phyloP scores from a whole-genome alignment of 2,329 filamentous ascomycete species.

The Xylariaceae sp. region DNA sequence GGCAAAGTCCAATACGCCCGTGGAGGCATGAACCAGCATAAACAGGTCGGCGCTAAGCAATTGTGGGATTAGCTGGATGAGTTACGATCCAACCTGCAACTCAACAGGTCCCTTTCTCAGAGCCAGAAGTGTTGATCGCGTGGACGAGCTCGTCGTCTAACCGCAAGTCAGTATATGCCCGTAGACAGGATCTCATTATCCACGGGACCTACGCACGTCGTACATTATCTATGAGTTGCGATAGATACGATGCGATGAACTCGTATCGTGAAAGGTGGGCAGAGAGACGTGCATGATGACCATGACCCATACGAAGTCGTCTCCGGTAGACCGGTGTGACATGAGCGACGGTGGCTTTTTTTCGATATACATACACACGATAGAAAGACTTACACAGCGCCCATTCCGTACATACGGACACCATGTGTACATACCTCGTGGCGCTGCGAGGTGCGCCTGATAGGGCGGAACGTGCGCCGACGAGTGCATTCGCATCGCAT shows the following conservation, averaged over 20 bases:
- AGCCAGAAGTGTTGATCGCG: not conserved
- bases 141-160: not conserved
- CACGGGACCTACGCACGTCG: too few relatives aligned
- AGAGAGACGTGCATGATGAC: too few relatives aligned
- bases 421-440: not conserved
- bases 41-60: not conserved
- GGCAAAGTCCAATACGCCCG: too few relatives aligned
- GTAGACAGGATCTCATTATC: too few relatives aligned
- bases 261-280: too few relatives aligned
- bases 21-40: too few relatives aligned
- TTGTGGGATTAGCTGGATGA: not conserved
- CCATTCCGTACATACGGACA: not conserved
- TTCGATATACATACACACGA: not conserved
- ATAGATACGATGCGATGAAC: too few relatives aligned
- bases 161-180: not conserved
- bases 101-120: too few relatives aligned
- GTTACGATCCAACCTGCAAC: too few relatives aligned
- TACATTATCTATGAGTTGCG: too few relatives aligned
- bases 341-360: not conserved
- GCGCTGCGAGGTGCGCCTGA: conserved; percentile 12
- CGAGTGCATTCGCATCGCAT: not conserved
- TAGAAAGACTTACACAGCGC: not conserved
- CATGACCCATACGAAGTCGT: too few relatives aligned
- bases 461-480: conserved; percentile 10
- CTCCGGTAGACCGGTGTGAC: not conserved